These are phyloP conservation scores for Hypoxylon sp. DNA, from an alignment of 2,329 filamentous ascomycete genomes.

Conservation along the genomic window DNA sequence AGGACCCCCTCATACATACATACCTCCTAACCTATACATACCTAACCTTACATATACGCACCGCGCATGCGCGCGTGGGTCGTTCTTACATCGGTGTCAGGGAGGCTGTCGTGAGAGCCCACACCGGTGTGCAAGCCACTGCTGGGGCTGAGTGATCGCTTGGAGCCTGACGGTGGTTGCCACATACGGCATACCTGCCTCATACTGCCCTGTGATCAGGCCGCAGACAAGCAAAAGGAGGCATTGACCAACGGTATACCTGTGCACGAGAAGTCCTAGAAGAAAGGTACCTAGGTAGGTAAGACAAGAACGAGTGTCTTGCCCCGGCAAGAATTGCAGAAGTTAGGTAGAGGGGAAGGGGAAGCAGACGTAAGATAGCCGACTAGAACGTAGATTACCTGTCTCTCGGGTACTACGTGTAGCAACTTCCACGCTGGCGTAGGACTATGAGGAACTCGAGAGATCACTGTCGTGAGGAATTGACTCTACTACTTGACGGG, in stretches of 20 bases:
- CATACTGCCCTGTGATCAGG: neutral
- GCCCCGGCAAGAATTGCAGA: neutral
- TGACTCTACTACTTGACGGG: neutral
- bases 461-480: neutral
- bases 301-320: neutral
- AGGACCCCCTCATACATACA: neutral
- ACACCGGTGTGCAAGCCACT: constrained; percentile 5
- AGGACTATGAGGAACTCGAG: neutral
- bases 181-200: neutral
- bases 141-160: constrained; percentile 7
- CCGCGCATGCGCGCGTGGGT: neutral
- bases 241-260: neutral
- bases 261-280: neutral
- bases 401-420: neutral
- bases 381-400: too few relatives aligned
- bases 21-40: neutral
- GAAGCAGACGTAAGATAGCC: neutral
- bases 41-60: neutral
- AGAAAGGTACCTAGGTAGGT: too few relatives aligned
- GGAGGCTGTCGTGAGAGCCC: constrained; percentile 3
- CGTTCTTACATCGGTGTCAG: neutral
- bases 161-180: neutral
- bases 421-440: neutral
- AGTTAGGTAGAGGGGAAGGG: neutral
- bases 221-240: neutral